A percentile compares a stretch with the other conserved stretches of the same genome.
These are phyloP conservation scores for Nepenthes mirabilis DNA, from an alignment of 148 eudicot species.

Conservation along the genomic window DNA sequence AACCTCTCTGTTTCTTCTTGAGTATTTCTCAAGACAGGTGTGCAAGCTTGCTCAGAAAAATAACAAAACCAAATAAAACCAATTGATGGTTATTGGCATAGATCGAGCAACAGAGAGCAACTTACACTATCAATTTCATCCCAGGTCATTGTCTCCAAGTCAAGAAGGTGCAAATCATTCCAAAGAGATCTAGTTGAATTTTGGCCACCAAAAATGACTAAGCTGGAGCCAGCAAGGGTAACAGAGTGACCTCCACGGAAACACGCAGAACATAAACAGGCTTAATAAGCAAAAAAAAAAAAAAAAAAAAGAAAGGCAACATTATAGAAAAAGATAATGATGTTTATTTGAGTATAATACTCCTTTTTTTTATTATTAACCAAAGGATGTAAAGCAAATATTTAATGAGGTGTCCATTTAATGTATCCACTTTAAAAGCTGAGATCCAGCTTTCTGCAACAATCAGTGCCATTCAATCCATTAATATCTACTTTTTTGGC, in stretches of 20 bases:
- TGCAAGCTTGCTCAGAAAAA: not conserved
- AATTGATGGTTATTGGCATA: no score
- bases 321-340: not conserved
- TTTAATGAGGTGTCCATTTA: no score
- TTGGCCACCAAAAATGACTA: not conserved
- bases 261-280: no score
- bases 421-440: no score
- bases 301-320: not conserved
- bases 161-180: not conserved
- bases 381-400: no score
- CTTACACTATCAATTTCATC: not conserved
- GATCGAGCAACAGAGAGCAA: not conserved
- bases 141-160: not conserved
- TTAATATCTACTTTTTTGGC: no score
- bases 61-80: not conserved
- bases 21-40: not conserved
- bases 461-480: no score
- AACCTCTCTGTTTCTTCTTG: not conserved
- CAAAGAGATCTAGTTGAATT: not conserved
- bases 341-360: not conserved
- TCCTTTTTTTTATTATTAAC: no score
- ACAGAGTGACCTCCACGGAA: not conserved
- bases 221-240: not conserved
- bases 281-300: not conserved
- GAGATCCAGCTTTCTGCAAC: no score